phyloP scores from a whole-genome alignment of 2,329 filamentous ascomycete genomes.

The Paecilomyces formosus region DNA sequence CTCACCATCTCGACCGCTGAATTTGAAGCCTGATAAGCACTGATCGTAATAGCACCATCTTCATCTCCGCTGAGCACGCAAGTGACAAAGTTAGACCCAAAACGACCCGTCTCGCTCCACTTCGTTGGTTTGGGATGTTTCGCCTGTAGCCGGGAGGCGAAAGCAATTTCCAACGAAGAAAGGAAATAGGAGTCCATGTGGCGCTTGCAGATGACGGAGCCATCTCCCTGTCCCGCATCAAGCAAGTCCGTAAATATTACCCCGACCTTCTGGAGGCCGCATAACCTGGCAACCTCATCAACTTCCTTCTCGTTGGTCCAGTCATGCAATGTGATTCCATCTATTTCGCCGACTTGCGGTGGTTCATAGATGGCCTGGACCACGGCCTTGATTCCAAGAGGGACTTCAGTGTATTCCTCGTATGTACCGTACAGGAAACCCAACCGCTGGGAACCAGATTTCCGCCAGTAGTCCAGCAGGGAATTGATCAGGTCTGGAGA shows the following conservation, averaged over 20 bases:
- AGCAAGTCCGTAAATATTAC: slow-evolving; percentile 92
- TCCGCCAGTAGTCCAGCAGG: slow-evolving; percentile 89
- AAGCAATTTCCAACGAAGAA: slow-evolving; percentile 84
- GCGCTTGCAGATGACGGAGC: slow-evolving; percentile 85
- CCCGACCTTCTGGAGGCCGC: slow-evolving; percentile 80
- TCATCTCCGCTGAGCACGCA: slow-evolving; percentile 94
- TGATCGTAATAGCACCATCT: slow-evolving; percentile 77
- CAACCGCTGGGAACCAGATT: slow-evolving; percentile 72
- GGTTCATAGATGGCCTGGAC: slow-evolving; percentile 97
- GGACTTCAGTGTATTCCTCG: slow-evolving; percentile 84
- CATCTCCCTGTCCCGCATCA: slow-evolving; percentile 72
- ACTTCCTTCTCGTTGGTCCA: slow-evolving; percentile 82
- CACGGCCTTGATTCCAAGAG: slow-evolving; percentile 86
- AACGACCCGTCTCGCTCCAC: slow-evolving; percentile 91
- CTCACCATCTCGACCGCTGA: slow-evolving; percentile 95
- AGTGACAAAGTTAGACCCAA: slow-evolving; percentile 95
- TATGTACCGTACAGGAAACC: slow-evolving; percentile 90
- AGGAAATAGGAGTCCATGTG: slow-evolving; percentile 94
- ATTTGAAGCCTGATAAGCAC: slow-evolving; percentile 90
- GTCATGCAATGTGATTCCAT: slow-evolving; percentile 75
- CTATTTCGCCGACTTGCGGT: slow-evolving; percentile 79
- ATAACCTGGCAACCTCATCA: slow-evolving; percentile 70
- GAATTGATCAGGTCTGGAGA: slow-evolving; percentile 75
- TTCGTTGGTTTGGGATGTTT: slow-evolving; percentile 84
- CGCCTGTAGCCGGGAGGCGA: slow-evolving; percentile 80